Evolutionary conservation across 805 yeast species (phyloP), one percentile per base, ranked within the genome.

Genomic region (Ogataea chonburiensis): DNA sequence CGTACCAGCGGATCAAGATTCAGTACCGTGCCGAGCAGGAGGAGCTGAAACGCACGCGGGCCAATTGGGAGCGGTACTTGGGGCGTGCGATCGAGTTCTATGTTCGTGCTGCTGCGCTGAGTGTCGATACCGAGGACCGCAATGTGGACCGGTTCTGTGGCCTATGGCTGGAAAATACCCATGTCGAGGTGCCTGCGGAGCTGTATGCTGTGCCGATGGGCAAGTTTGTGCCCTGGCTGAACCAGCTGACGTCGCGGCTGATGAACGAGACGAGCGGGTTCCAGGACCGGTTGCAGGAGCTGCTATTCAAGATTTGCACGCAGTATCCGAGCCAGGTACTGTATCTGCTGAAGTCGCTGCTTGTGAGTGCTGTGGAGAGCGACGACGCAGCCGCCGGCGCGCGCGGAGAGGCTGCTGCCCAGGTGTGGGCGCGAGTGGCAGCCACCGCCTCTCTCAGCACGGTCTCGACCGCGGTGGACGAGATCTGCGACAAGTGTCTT

Each of bases 111-210:
- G 59, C 84, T n/a, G 55, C 68, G 1, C 56, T 68, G 27, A 73
- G 70, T 30, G 50, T 52, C 22, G 52, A 46, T 3, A 66, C 56
- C 41, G 73, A 70, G 35, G 77, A 73, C 31, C 75, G 73, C 40
- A 81, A 76, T 33, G 63, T 82, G 18, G 94, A 86, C 52, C 74
- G 85, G 38, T 81, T 89, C 43, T 81, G 89, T 57, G 83, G 89
- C 0, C 57, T 91, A 8, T 91, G 97, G 95, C 66, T 91, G 24
- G 84, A 81, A 42, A 71, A 77, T 38, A 46, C 47, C 6, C 42
- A 40, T 11, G 43, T 47, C 7, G 11, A 23, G 4, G 47, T 60
- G 7, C 63, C 84, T 7, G 50, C 50, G 10, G 47, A 53, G 2
- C 60, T 64, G 4, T 33, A 51, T 0, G 31, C 33, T 0, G 59